Evolutionary conservation across 176 grass and related monocot genomes (phyloP), one percentile per base, ranked within the genome.

Genomic region (Musa beccarii): DNA sequence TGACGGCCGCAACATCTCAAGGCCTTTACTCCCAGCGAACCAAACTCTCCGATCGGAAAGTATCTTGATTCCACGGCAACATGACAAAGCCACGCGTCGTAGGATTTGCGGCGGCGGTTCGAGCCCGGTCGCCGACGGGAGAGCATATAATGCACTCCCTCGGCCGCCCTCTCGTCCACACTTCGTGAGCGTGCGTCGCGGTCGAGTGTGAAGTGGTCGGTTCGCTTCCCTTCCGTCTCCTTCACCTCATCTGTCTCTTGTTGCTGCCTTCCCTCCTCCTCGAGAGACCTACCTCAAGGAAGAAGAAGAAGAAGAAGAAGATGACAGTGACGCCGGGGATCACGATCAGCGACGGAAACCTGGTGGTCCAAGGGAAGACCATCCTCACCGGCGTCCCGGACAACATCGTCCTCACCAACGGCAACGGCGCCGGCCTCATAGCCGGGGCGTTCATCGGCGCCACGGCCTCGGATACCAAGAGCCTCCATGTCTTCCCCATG

Each of bases 291-390:
- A 43, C 34, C 34, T 5, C 34, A 43, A 22, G 22, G 22, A 28
- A 28, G 26, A 28, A 28, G 26, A 43, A 43, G 29, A 3, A 34
- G 29, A 34, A 34, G 34, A 43, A 8, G 4, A 82, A 84, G 75
- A 96, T 96, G 89, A 92, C 89, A 78, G 85, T 92, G 74, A 84
- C 72, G 4, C 77, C 89, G 10, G 59, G 52, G 64, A 92, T 96
- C 73, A 85, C 89, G 70, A 83, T 96, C 70, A 70, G 56, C 78
- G 83, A 87, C 22, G 85, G 92, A 2, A 53, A 79, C 28, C 85
- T 92, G 75, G 53, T 71, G 72, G 92, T 88, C 62, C 78, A 85
- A 25, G 92, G 89, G 17, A 81, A 86, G 65, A 92, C 89, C 34
- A 86, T 96, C 69, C 89, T 96, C 1, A 79, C 87, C 23, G 83